Base-by-base conservation (phyloP, 495 filamentous ascomycete species). In the Penicillium robsamsonii region DNA sequence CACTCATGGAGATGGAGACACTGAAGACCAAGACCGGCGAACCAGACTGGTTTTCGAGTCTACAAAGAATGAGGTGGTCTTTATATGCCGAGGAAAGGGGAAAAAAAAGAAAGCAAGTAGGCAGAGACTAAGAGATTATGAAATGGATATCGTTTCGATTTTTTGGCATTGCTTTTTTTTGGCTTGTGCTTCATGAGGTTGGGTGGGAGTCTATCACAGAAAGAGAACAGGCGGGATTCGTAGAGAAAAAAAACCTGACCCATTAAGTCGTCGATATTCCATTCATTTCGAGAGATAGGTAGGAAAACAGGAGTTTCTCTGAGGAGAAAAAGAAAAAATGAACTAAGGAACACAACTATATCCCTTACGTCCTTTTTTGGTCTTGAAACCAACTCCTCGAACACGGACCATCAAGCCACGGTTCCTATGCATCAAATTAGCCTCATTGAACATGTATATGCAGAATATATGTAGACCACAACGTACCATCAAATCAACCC, bases 11-110 rank as follows among this genome's bases (percentile, higher is more conserved):
- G 49, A 58, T 43, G 49, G 38, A 63, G 61, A 59, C 55, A 53
- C 41, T 53, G 46, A 59, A 57, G 64, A 61, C 60, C 59, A 64
- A 64, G 66, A 70, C 50, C 54, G 46, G 40, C 50, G 25, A 15
- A 29, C 50, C 45, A 49, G 54, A 48, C 48, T 55, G 43, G 57
- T 66, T 66, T 65, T 60, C 52, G 41, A 59, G 53, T 56, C 64
- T 50, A 59, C 60, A 58, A 30, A 41, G 67, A 58, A 62, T 67
- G 74, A 74, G 74, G 70, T 70, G 63, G 73, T 61, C 62, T 76
- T 74, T 66, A 73, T 71, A 55, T 70, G 74, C 75, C 74, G 66
- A 50, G 48, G 27, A 22, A 52, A 40, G 29, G 46, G 33, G 25
- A 30, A 60, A 44, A 61, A 11, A 46, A 30, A 29, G 46, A 25